Evolutionary conservation across 2,329 filamentous ascomycete genomes (phyloP).

Genomic region (Hypoxylon rubiginosum): DNA sequence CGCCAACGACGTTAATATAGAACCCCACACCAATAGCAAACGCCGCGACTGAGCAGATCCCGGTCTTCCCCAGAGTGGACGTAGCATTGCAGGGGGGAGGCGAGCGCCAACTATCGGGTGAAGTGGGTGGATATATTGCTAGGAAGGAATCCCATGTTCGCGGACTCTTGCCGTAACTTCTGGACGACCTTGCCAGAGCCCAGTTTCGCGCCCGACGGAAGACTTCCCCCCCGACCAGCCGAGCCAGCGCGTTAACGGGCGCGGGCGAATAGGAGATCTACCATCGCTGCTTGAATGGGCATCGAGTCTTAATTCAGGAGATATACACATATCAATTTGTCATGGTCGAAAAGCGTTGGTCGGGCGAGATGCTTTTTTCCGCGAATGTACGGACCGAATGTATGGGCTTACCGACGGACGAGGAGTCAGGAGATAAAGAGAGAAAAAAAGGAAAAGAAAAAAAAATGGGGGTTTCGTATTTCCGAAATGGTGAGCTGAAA

Average conservation of each 20-base stretch:
- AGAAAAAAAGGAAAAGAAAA: conserved; percentile 7
- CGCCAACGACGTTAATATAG: conserved; percentile 26
- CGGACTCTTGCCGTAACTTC: conserved; percentile 47
- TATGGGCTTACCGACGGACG: conserved; percentile 9
- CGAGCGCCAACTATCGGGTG: conserved; percentile 37
- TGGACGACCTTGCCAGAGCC: conserved; percentile 41
- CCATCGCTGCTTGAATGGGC: conserved; percentile 8
- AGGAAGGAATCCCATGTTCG: conserved; percentile 47
- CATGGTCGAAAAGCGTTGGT: conserved; percentile 7
- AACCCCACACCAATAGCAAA: conserved; percentile 42
- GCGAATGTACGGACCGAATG: conserved; percentile 25
- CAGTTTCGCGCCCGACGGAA: conserved; percentile 5
- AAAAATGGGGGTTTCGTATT: conserved; percentile 24
- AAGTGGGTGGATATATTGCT: conserved; percentile 33
- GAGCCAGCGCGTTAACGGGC: conserved; percentile 17
- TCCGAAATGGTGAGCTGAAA: conserved; percentile 19
- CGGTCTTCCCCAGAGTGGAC: conserved; percentile 41
- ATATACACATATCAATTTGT: conserved; percentile 14
- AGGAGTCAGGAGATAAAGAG: background rate
- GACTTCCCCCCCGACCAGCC: conserved; percentile 26
- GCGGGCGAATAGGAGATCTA: conserved; percentile 27
- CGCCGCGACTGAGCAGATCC: conserved; percentile 38
- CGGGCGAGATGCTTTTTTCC: conserved; percentile 3
- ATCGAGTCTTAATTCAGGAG: conserved; percentile 30
- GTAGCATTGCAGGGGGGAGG: conserved; percentile 41